Percentiles rank a stretch among this genome's conserved stretches.
Conservation (phyloP, 164 flowering plant species). For the Amborella trichopoda region DNA sequence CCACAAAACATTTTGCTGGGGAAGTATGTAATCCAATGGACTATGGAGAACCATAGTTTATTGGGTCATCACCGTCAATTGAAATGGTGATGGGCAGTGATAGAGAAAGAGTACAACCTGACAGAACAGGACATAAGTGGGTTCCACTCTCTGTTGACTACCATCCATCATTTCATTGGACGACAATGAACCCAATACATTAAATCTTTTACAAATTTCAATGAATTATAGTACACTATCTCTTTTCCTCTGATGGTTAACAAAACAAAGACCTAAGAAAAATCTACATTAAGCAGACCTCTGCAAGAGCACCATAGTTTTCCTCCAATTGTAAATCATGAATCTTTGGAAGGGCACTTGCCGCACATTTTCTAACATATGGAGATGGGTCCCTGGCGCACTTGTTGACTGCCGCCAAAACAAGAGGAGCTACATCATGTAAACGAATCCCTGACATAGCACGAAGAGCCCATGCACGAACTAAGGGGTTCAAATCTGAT, state of each 20-base stretch:
- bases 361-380: constrained; percentile 97
- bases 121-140: too few species aligned
- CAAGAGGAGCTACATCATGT: constrained; percentile 84
- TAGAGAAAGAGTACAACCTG: too few species aligned
- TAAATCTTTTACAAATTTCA: too few species aligned
- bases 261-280: background rate
- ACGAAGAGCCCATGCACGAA: constrained; percentile 99
- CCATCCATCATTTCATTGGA: too few species aligned
- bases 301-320: constrained; percentile 53
- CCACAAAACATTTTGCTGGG: too few species aligned
- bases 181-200: too few species aligned
- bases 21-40: too few species aligned
- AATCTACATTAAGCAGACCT: constrained; percentile 30
- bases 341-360: constrained; percentile 91
- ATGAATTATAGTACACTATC: background rate
- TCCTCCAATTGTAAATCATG: constrained; percentile 82
- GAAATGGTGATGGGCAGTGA: too few species aligned
- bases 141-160: too few species aligned
- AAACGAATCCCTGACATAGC: constrained; percentile 96
- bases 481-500: constrained; percentile 90
- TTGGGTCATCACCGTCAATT: too few species aligned
- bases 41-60: too few species aligned
- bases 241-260: background rate
- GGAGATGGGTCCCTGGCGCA: constrained; percentile 93
- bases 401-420: constrained; percentile 71